Evolutionary conservation across 2,329 filamentous ascomycete genomes (phyloP).

Genomic region (Phialophora tarda): DNA sequence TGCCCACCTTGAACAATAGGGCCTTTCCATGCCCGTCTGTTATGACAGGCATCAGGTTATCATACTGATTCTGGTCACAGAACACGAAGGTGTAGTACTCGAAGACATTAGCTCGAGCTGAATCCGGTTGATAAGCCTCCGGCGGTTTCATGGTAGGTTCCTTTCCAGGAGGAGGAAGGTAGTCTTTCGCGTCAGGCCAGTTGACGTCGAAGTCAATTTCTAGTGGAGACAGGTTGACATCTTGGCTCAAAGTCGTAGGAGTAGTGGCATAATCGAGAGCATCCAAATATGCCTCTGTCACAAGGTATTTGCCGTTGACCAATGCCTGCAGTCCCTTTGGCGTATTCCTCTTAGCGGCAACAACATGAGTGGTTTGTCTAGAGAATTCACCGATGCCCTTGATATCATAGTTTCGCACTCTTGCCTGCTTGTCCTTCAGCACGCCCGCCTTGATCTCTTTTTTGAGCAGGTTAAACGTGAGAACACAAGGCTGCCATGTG

Average conservation of each 20-base stretch:
- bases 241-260: constrained; percentile 56
- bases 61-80: constrained; percentile 74
- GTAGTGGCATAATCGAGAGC: constrained; percentile 69
- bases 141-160: constrained; percentile 73
- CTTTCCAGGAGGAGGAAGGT: constrained; percentile 74
- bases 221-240: constrained; percentile 62
- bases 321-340: constrained; percentile 85
- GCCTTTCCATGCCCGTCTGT: constrained; percentile 84
- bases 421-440: constrained; percentile 64
- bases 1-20: constrained; percentile 66
- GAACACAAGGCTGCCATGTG: constrained; percentile 77
- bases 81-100: constrained; percentile 89
- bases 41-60: constrained; percentile 75
- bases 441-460: constrained; percentile 72
- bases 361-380: constrained; percentile 79
- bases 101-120: constrained; percentile 72
- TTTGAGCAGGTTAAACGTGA: constrained; percentile 78
- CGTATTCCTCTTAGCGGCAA: constrained; percentile 88
- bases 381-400: constrained; percentile 78
- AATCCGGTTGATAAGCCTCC: constrained; percentile 74
- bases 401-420: constrained; percentile 83
- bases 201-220: constrained; percentile 78
- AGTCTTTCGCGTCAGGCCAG: constrained; percentile 77
- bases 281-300: constrained; percentile 74
- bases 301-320: constrained; percentile 78